phyloP scores from a whole-genome alignment of 192 early-diverging fungal species.

The Diversispora eburnea region DNA sequence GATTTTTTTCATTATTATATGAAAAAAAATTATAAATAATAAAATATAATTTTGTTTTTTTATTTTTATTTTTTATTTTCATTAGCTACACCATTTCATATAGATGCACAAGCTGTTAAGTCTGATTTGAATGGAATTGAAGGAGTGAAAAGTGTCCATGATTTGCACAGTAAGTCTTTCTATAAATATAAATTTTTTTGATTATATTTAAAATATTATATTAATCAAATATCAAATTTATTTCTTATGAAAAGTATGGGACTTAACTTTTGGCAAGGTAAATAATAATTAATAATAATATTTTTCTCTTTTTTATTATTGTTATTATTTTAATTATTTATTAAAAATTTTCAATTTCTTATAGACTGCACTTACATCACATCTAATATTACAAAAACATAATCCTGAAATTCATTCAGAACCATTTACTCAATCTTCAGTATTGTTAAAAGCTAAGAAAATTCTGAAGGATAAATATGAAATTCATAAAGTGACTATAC shows the following conservation, averaged over 20 bases:
- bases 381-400: neutral
- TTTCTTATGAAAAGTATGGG: slow-evolving; percentile 9
- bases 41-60: neutral
- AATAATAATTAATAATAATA: neutral
- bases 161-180: slow-evolving; percentile 18
- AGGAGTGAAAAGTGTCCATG: slow-evolving; percentile 15
- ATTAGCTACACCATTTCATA: slow-evolving; percentile 16
- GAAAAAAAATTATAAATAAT: neutral
- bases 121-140: slow-evolving; percentile 10
- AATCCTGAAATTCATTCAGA: neutral
- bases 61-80: neutral
- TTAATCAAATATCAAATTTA: neutral
- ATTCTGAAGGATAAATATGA: slow-evolving; percentile 16
- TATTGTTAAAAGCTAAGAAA: slow-evolving; percentile 7
- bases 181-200: neutral
- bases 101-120: slow-evolving; percentile 10
- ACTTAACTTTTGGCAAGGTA: slow-evolving; percentile 21
- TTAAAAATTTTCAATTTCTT: too few relatives aligned
- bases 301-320: too few relatives aligned
- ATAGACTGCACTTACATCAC: slow-evolving; percentile 17
- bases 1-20: neutral
- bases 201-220: neutral
- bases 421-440: neutral
- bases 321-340: too few relatives aligned
- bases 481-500: slow-evolving; percentile 15